Conservation (phyloP, 116 monocot species). For the Phalaenopsis hybrid region DNA sequence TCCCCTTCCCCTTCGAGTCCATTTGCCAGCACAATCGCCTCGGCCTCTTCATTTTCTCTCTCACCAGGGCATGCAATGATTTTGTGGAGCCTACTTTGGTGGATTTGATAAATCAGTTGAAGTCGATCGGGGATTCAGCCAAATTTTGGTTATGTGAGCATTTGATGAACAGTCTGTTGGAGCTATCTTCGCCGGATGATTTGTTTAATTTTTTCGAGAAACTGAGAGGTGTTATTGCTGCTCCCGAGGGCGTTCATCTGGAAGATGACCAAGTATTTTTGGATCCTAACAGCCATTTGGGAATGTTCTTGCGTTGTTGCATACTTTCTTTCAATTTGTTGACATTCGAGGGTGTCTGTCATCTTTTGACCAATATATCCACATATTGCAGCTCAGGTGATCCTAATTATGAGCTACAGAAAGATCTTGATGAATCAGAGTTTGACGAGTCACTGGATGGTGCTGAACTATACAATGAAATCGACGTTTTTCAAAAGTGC, state of each 20-base stretch:
- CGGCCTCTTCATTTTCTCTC: slow-evolving; percentile 88
- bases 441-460: slow-evolving; percentile 33
- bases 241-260: slow-evolving; percentile 31
- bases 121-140: slow-evolving; percentile 37
- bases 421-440: slow-evolving; percentile 44
- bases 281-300: slow-evolving; percentile 80
- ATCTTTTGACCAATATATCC: slow-evolving; percentile 68
- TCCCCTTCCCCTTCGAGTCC: slow-evolving; percentile 64
- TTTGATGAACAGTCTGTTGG: slow-evolving; percentile 41
- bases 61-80: slow-evolving; percentile 72
- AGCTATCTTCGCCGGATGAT: slow-evolving; percentile 83
- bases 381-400: slow-evolving; percentile 48
- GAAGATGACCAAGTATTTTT: slow-evolving; percentile 66
- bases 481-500: slow-evolving; percentile 27
- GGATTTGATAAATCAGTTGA: slow-evolving; percentile 70
- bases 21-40: slow-evolving; percentile 74
- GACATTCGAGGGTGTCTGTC: slow-evolving; percentile 83
- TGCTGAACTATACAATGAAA: slow-evolving; percentile 24
- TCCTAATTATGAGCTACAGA: slow-evolving; percentile 41
- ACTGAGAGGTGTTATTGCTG: slow-evolving; percentile 52
- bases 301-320: slow-evolving; percentile 76
- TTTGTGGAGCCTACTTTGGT: slow-evolving; percentile 66
- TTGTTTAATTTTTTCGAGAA: slow-evolving; percentile 86
- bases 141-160: slow-evolving; percentile 52
- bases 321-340: slow-evolving; percentile 68